These are phyloP conservation scores for Penicillium sp. DNA, from an alignment of 2,329 filamentous ascomycete genomes.

Conservation along the genomic window DNA sequence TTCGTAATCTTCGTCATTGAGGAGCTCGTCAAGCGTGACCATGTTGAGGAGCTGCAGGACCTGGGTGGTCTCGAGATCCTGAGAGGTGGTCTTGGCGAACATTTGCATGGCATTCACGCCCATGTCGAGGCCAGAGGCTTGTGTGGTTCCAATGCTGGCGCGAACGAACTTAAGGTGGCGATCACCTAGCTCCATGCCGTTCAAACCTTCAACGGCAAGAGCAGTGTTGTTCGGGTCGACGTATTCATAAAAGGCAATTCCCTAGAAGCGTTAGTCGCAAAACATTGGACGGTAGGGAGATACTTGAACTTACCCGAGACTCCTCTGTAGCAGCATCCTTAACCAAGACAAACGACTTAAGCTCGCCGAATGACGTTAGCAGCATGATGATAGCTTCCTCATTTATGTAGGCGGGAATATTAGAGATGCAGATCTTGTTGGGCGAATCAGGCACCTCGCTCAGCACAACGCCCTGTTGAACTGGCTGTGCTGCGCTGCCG, in stretches of 20 bases:
- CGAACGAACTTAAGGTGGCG: constrained; percentile 79
- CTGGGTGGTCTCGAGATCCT: constrained; percentile 73
- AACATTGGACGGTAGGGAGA: constrained; percentile 21
- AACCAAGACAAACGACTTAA: constrained; percentile 87
- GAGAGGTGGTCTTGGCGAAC: constrained; percentile 84
- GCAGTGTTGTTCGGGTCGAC: constrained; percentile 70
- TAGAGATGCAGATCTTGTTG: constrained; percentile 91
- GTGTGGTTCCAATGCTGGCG: constrained; percentile 90
- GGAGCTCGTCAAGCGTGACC: constrained; percentile 92
- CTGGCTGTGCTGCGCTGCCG: constrained; percentile 67
- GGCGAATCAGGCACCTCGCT: constrained; percentile 83
- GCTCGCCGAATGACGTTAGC: constrained; percentile 82
- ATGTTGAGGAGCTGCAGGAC: constrained; percentile 96
- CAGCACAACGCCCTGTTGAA: constrained; percentile 74
- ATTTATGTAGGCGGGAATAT: constrained; percentile 81
- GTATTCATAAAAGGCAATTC: constrained; percentile 96
- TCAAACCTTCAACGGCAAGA: constrained; percentile 83
- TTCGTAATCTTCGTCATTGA: constrained; percentile 93
- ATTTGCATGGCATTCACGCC: constrained; percentile 97
- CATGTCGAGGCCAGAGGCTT: constrained; percentile 88
- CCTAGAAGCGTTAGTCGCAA: constrained; percentile 52
- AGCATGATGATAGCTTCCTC: constrained; percentile 92
- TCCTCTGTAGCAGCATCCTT: constrained; percentile 83
- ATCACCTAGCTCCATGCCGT: constrained; percentile 90
- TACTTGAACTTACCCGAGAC: constrained; percentile 67